Base-by-base conservation (phyloP, 768 basidiomycete species). In the Nevesoporus exiguus region DNA sequence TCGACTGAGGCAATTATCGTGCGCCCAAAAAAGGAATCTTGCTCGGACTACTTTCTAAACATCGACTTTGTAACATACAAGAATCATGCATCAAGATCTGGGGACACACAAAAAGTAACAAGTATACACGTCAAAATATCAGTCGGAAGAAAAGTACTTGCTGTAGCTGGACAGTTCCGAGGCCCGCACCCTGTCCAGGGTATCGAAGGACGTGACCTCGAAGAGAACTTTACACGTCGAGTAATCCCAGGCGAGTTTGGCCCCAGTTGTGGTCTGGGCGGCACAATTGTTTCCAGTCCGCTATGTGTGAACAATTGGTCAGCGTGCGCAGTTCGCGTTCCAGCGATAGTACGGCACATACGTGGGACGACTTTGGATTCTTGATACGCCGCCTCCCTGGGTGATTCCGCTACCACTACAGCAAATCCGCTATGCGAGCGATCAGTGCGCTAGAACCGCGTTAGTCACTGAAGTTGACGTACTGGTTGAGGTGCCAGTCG, bases 351-450 rank as follows among this genome's bases (percentile, higher is more conserved):
- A 30, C 2, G 7, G 6, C 17, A 53, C 52, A 15, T 19, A 53
- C 52, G 11, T 21, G 45, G 52, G 25, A 47, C 10, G 0, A 47
- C 37, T 41, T 11, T 6, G 2, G 45, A 31, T 21, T 66, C 22
- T 29, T 70, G 33, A 3, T 36, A 0, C 0, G 56, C 56, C 0
- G 61, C 41, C 25, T 39, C 3, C 9, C 10, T 2, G 7, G 60
- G 55, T 3, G 62, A 58, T 39, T 64, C 64, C 10, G 66, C 68
- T 66, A 69, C 62, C 37, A 70, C 62, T 5, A 55, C 66, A 6
- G 53, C 53, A 17, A 54, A 43, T 9, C 53, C 53, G 10, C 53
- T 54, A 15, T 2, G 29, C 21, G 19, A 8, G 13, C 2, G 17
- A 0, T 54, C 2, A 49, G 42, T 24, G 30, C n/a, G n/a, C 5